Conservation (phyloP, 805 yeast species). For the Myxozyma monticola region DNA sequence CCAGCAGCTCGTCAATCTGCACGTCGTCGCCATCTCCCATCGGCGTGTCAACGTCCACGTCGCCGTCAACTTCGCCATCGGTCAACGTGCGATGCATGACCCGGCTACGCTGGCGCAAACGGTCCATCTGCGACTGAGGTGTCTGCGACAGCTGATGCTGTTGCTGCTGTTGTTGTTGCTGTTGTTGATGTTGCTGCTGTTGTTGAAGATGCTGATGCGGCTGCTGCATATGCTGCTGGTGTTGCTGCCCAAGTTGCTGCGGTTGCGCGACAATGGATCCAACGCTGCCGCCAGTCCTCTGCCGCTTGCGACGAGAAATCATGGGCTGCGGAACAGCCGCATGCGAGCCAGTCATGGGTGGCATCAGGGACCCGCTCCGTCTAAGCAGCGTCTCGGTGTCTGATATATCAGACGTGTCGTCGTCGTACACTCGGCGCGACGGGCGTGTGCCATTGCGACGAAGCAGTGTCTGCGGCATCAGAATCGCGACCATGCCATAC, state of each 20-base stretch:
- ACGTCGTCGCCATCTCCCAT: constrained; percentile 1
- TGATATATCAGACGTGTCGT: constrained; percentile 10
- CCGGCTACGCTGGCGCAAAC: neutral
- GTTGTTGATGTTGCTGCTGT: neutral
- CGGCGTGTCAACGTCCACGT: constrained; percentile 2
- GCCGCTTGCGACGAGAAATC: neutral
- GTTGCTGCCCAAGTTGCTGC: too few species aligned
- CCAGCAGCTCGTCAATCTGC: neutral
- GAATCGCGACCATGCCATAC: constrained; percentile 16
- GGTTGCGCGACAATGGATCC: neutral
- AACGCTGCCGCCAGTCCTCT: neutral
- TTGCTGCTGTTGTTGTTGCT: neutral
- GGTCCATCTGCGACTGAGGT: neutral
- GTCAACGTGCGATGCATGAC: neutral
- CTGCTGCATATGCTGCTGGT: neutral
- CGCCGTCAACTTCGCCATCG: neutral
- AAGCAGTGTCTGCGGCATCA: constrained; percentile 22
- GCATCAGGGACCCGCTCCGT: neutral
- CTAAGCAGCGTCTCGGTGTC: constrained; percentile 5
- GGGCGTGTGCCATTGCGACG: constrained; percentile 26
- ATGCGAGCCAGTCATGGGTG: neutral
- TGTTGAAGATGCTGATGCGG: too few species aligned
- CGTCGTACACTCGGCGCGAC: constrained; percentile 13
- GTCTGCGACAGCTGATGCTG: constrained; percentile 1
- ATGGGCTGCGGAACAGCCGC: neutral